phyloP scores from a whole-genome alignment of 768 basidiomycete species.

The Holtermannia corniformis region DNA sequence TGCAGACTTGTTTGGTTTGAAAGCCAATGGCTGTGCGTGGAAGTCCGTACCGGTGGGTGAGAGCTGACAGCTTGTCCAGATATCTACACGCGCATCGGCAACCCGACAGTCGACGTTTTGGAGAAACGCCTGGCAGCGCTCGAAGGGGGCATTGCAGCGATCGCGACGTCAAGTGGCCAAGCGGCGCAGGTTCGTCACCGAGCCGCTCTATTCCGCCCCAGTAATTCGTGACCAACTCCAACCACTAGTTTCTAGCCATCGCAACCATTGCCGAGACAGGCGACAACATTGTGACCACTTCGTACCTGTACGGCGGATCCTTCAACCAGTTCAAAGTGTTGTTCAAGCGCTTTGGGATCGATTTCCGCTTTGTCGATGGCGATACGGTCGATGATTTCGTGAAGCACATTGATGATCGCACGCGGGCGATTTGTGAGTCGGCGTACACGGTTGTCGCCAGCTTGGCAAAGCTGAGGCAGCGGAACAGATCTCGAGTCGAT shows the following conservation, averaged over 20 bases:
- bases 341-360: constrained; percentile 59
- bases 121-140: constrained; percentile 68
- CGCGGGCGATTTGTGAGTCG: too few species aligned
- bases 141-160: constrained; percentile 68
- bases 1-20: too few species aligned
- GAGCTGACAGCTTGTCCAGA: too few species aligned
- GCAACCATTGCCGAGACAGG: constrained; percentile 54
- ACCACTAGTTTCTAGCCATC: constrained; percentile 65
- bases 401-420: too few species aligned
- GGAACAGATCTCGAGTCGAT: too few species aligned
- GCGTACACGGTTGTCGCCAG: too few species aligned
- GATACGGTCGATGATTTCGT: constrained; percentile 53
- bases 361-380: constrained; percentile 55
- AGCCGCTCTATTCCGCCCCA: too few species aligned
- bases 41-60: too few species aligned
- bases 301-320: constrained; percentile 59
- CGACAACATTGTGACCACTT: constrained; percentile 68
- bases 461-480: too few species aligned
- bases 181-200: too few species aligned
- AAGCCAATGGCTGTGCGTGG: too few species aligned
- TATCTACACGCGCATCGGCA: constrained; percentile 39
- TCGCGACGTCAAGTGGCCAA: constrained; percentile 66
- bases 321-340: constrained; percentile 22
- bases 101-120: constrained; percentile 51
- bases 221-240: too few species aligned